Evolutionary conservation across 768 basidiomycete genomes (phyloP).

Genomic region (Mycena rosella): DNA sequence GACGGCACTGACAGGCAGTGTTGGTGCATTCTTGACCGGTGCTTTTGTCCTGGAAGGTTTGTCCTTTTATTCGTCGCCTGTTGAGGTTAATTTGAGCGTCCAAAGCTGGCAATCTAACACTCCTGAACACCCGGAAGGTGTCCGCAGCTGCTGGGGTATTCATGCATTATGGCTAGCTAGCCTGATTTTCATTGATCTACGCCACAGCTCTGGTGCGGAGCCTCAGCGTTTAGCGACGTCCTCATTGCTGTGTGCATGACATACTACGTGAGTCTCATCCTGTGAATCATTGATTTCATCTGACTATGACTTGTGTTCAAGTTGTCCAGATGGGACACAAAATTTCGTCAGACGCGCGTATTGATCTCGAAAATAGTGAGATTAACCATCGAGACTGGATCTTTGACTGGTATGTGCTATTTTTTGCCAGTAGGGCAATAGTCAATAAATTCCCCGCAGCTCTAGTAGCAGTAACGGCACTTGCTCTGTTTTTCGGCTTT

Average conservation of each 20-base stretch:
- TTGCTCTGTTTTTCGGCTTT: background rate
- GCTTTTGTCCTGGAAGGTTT: too few relatives aligned
- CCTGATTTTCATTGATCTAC: background rate
- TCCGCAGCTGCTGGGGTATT: background rate
- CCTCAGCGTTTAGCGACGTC: conserved; percentile 44
- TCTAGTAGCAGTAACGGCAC: background rate
- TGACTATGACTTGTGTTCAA: background rate
- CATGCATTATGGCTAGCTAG: too few relatives aligned
- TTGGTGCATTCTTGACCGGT: background rate
- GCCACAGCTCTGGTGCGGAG: too few relatives aligned
- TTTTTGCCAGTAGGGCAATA: background rate
- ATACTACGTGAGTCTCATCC: background rate
- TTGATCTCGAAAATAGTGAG: background rate
- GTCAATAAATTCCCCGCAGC: background rate
- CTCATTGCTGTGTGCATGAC: conserved; percentile 44
- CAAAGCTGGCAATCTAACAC: background rate
- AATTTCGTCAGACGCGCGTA: background rate
- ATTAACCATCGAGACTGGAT: background rate
- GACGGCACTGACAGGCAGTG: background rate
- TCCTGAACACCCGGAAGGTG: background rate
- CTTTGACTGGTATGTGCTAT: background rate
- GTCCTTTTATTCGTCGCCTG: too few relatives aligned
- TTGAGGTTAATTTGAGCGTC: too few relatives aligned
- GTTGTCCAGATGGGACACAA: background rate
- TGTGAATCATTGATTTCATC: background rate